Base-by-base conservation (phyloP, 306 rosid species). In the Spatholobus suberectus region DNA sequence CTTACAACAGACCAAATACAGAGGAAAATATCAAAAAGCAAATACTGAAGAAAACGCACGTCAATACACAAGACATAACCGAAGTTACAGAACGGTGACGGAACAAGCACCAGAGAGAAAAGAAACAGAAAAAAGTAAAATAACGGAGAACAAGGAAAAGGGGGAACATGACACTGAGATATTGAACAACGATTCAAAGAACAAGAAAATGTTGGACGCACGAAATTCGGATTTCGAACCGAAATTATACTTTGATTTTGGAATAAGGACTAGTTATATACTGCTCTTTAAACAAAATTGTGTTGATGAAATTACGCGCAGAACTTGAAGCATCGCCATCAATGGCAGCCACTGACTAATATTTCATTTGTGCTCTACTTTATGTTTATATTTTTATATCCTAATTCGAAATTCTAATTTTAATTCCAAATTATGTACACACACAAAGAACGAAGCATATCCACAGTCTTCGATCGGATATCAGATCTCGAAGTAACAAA, bases 401-500 rank as follows among this genome's bases (percentile, higher is more conserved):
- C 32, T 37, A 67, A 38, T 66, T 66, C 17, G 3, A 15, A 17
- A 62, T 32, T 70, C n/a, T n/a, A n/a, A n/a, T n/a, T n/a, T n/a
- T n/a, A n/a, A n/a, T 66, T 66, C 17, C 4, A 15, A 17, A 62
- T 32, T 70, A 49, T 84, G 41, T 12, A 47, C 38, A 76, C 34
- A 10, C 35, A 77, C 57, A 77, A 6, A 26, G 15, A 18, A 62
- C 61, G 35, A 27, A 4, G 37, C 86, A 10, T 4, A 75, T 61
- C 44, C 18, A 43, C 10, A 61, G 7, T 57, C 55, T 8, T 78
- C 68, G 4, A 34, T 49, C 27, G 82, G 70, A 85, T 41, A 73
- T 73, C 80, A 77, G 91, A 71, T 85, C 43, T 86, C 86, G 88
- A 84, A 85, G 84, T 77, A 77, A 77, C 82, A 54, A 41, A 59